These are phyloP conservation scores for Durusdinium trenchii DNA, from an alignment of 73 alveolate genomes.

Conservation along the genomic window DNA sequence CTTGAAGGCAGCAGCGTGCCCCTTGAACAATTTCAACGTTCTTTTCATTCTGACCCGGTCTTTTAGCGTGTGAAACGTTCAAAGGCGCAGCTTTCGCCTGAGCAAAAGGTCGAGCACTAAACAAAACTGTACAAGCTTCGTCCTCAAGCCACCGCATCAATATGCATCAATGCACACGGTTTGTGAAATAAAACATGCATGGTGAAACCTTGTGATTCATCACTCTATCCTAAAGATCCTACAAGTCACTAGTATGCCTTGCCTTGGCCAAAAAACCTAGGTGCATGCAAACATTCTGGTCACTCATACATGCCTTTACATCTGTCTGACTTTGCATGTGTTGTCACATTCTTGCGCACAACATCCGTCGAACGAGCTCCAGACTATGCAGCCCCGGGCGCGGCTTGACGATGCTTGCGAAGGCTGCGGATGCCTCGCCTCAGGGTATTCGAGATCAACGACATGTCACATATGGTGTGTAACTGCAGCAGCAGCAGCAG, in stretches of 20 bases:
- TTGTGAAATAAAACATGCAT: not conserved
- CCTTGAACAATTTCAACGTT: too few species aligned
- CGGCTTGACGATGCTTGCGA: not conserved
- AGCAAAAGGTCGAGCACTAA: not conserved
- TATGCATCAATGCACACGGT: not conserved
- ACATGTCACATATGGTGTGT: not conserved
- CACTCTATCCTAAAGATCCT: not conserved
- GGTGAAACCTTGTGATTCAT: not conserved
- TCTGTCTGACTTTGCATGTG: not conserved
- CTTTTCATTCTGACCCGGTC: too few species aligned
- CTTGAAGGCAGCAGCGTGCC: too few species aligned
- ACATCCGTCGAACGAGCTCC: too few species aligned
- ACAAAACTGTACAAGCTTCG: not conserved
- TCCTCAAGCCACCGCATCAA: not conserved
- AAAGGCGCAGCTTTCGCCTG: conserved; percentile 23
- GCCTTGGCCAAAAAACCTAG: not conserved
- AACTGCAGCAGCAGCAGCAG: not conserved
- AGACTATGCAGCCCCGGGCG: not conserved
- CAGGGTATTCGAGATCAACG: not conserved
- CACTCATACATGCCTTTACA: not conserved
- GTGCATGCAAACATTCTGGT: not conserved
- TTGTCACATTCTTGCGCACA: too few species aligned
- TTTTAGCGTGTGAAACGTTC: not conserved
- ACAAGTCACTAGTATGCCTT: not conserved
- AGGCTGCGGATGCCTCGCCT: conserved; percentile 57